These are phyloP conservation scores for Croton setiger DNA, from an alignment of 441 rosid species.

Conservation along the genomic window DNA sequence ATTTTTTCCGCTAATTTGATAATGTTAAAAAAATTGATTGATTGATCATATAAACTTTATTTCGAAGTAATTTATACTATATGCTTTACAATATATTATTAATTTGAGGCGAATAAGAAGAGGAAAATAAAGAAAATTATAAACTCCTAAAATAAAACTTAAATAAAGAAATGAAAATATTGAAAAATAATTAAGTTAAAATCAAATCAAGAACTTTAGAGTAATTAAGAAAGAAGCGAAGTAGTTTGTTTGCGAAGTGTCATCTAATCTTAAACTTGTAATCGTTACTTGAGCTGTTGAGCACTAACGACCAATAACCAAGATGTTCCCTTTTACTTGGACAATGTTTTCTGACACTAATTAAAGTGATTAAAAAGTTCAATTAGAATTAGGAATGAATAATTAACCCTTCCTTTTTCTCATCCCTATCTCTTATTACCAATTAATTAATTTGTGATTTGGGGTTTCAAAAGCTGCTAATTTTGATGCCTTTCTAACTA, in stretches of 20 bases:
- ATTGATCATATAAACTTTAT: no score
- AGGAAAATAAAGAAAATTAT: no score
- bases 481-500: background rate
- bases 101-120: no score
- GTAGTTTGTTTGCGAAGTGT: slow-evolving; percentile 2
- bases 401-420: background rate
- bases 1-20: no score
- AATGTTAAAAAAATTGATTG: no score
- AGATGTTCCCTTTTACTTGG: slow-evolving; percentile 21
- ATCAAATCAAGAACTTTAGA: background rate
- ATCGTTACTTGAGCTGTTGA: slow-evolving; percentile 14
- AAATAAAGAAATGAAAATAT: no score
- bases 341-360: slow-evolving; percentile 19
- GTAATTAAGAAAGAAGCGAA: background rate
- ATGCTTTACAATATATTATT: no score
- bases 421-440: slow-evolving; percentile 16
- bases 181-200: no score
- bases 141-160: no score
- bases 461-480: background rate
- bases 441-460: slow-evolving; percentile 10
- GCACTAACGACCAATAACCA: slow-evolving; percentile 28
- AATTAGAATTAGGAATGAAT: slow-evolving; percentile 1
- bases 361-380: slow-evolving; percentile 5
- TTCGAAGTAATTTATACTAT: no score
- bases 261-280: background rate